Evolutionary conservation across 192 early-diverging fungal genomes (phyloP).

Genomic region (Spinellus fusiger): DNA sequence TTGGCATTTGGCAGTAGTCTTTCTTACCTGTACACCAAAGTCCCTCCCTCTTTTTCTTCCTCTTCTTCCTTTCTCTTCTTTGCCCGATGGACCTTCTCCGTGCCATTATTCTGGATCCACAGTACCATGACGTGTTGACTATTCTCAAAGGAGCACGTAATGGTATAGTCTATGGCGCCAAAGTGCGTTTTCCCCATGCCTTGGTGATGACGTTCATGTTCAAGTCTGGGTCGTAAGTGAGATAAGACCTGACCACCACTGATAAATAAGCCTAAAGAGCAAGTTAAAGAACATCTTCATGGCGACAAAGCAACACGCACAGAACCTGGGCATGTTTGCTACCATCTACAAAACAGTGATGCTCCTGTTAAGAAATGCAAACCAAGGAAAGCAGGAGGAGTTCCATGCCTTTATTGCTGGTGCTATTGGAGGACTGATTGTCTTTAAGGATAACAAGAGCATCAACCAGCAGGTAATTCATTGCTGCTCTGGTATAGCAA

Average conservation of each 20-base stretch:
- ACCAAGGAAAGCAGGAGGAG: slow-evolving; percentile 68
- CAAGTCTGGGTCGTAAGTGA: slow-evolving; percentile 54
- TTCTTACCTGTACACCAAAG: no score
- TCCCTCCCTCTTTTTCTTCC: not conserved
- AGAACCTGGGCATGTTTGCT: slow-evolving; percentile 86
- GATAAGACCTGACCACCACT: not conserved
- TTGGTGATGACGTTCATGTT: slow-evolving; percentile 96
- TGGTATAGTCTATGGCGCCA: slow-evolving; percentile 94
- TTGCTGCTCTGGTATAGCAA: not conserved
- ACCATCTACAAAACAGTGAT: slow-evolving; percentile 92
- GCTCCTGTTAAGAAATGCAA: slow-evolving; percentile 65
- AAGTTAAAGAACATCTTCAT: slow-evolving; percentile 72
- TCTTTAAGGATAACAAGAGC: slow-evolving; percentile 93
- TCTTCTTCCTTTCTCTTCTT: slow-evolving; percentile 2
- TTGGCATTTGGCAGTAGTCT: no score
- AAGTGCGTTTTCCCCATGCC: slow-evolving; percentile 95
- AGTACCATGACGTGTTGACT: slow-evolving; percentile 73
- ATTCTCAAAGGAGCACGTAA: slow-evolving; percentile 91
- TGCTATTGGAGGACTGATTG: slow-evolving; percentile 82
- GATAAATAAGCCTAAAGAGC: slow-evolving; percentile 55
- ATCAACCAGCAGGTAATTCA: slow-evolving; percentile 86
- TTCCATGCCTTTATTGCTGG: slow-evolving; percentile 88
- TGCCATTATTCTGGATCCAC: slow-evolving; percentile 58
- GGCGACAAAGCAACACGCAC: slow-evolving; percentile 84
- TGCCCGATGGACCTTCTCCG: slow-evolving; percentile 36